Percentiles rank a stretch among this genome's conserved stretches.
phyloP scores from a whole-genome alignment of 768 basidiomycete genomes.

The Phylloporus sp. region DNA sequence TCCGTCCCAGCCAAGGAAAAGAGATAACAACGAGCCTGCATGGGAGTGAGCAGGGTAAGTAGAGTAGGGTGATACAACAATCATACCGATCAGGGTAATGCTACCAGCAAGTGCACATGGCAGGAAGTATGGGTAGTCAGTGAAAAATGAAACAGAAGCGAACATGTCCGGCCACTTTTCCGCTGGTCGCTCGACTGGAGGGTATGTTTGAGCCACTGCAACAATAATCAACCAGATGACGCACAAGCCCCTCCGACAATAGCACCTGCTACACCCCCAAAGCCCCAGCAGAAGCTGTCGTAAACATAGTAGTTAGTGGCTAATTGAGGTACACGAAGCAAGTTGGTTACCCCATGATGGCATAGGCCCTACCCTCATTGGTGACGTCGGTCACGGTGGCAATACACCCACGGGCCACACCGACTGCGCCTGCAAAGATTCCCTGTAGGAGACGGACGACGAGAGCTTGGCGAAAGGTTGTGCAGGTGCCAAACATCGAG shows the following conservation, averaged over 20 bases:
- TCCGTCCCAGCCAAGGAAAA: slow-evolving; percentile 89
- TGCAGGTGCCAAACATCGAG: slow-evolving; percentile 72
- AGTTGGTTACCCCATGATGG: slow-evolving; percentile 68
- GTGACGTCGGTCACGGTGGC: slow-evolving; percentile 83
- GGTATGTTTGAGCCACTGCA: slow-evolving; percentile 5
- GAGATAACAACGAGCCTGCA: slow-evolving; percentile 77
- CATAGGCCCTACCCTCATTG: slow-evolving; percentile 94
- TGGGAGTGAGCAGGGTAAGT: neutral
- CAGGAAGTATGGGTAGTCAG: slow-evolving; percentile 84
- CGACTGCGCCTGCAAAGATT: slow-evolving; percentile 89
- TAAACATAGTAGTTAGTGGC: neutral
- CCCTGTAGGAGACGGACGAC: slow-evolving; percentile 87
- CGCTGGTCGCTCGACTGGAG: slow-evolving; percentile 75
- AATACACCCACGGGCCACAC: slow-evolving; percentile 88
- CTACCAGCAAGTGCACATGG: slow-evolving; percentile 77
- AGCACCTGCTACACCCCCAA: slow-evolving; percentile 90
- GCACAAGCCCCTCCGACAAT: slow-evolving; percentile 80
- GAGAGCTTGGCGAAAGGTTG: slow-evolving; percentile 74
- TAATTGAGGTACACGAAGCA: neutral
- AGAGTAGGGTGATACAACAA: neutral
- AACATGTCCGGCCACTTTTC: slow-evolving; percentile 83
- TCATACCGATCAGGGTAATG: slow-evolving; percentile 68
- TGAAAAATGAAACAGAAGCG: slow-evolving; percentile 60
- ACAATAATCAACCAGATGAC: slow-evolving; percentile 27
- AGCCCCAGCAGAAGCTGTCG: slow-evolving; percentile 86